These are phyloP conservation scores for Globisporangium paddicum DNA, from an alignment of 352 stramenopile species.

Conservation along the genomic window DNA sequence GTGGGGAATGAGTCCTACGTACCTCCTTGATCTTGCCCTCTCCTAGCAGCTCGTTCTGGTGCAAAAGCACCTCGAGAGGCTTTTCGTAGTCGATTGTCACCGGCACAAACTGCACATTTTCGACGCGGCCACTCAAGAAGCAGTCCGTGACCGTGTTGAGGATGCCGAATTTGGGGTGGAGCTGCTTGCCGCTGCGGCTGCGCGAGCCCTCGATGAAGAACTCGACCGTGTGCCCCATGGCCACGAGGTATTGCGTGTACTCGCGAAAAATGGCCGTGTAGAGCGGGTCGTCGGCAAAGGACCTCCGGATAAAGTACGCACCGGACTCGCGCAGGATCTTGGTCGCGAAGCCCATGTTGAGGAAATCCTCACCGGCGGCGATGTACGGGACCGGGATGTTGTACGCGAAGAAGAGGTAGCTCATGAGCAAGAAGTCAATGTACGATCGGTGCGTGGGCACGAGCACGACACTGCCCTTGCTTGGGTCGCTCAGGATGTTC, in stretches of 20 bases:
- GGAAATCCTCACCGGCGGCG: constrained; percentile 74
- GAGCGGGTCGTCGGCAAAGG: constrained; percentile 65
- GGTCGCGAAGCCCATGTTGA: constrained; percentile 63
- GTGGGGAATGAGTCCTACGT: constrained; percentile 2
- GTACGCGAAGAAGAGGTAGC: constrained; percentile 87
- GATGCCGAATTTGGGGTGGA: constrained; percentile 80
- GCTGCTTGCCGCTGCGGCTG: constrained; percentile 78
- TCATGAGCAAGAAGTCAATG: constrained; percentile 83
- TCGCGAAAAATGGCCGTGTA: constrained; percentile 77
- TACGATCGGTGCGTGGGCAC: constrained; percentile 86
- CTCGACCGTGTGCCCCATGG: constrained; percentile 73
- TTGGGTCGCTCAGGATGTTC: constrained; percentile 34
- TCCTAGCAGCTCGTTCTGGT: constrained; percentile 77
- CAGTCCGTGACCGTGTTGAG: constrained; percentile 70
- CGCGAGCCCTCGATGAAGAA: constrained; percentile 86
- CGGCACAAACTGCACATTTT: constrained; percentile 78
- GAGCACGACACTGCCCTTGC: constrained; percentile 63
- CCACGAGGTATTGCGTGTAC: constrained; percentile 79
- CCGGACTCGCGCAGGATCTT: constrained; percentile 63
- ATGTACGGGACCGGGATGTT: constrained; percentile 85
- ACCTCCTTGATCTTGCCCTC: constrained; percentile 80
- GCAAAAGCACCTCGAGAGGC: constrained; percentile 71
- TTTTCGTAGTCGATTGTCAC: constrained; percentile 88
- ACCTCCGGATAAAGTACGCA: constrained; percentile 78
- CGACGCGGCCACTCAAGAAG: constrained; percentile 58